Evolutionary conservation across 345 rosid species (phyloP).

Genomic region (Populus deltoides): DNA sequence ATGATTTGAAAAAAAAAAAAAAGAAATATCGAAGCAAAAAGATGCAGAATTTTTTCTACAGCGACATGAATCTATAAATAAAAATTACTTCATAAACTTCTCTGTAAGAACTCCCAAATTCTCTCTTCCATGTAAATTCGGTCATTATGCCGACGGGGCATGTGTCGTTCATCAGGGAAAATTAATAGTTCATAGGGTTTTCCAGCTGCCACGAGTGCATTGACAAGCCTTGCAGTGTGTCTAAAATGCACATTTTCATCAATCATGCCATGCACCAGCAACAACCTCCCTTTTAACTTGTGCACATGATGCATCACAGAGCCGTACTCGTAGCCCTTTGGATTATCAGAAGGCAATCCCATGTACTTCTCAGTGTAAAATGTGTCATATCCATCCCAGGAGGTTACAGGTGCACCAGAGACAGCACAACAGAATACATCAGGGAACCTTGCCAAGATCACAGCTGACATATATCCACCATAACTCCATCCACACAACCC

Average conservation of each 20-base stretch:
- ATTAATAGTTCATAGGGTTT: slow-evolving; percentile 73
- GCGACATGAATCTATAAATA: background rate
- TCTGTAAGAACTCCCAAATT: slow-evolving; percentile 84
- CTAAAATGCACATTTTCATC: slow-evolving; percentile 96
- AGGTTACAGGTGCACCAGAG: slow-evolving; percentile 88
- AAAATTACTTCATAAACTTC: slow-evolving; percentile 47
- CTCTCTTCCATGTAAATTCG: slow-evolving; percentile 88
- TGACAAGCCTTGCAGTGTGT: slow-evolving; percentile 85
- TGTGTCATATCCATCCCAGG: slow-evolving; percentile 96
- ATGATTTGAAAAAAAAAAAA: background rate
- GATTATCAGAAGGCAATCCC: slow-evolving; percentile 64
- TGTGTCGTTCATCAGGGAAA: slow-evolving; percentile 88
- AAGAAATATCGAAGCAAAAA: background rate
- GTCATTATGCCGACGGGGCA: slow-evolving; percentile 64
- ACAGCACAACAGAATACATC: slow-evolving; percentile 69
- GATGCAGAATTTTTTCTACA: background rate
- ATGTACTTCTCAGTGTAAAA: slow-evolving; percentile 94
- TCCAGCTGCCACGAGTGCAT: slow-evolving; percentile 66
- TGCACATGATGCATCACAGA: slow-evolving; percentile 73
- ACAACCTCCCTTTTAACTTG: slow-evolving; percentile 59
- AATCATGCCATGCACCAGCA: slow-evolving; percentile 89
- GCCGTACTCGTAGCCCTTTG: slow-evolving; percentile 43
- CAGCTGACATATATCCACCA: slow-evolving; percentile 91
- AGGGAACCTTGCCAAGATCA: slow-evolving; percentile 59
- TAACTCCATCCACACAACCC: slow-evolving; percentile 93